Conservation (phyloP, 2,329 filamentous ascomycete species). For the Alternaria infectoria region DNA sequence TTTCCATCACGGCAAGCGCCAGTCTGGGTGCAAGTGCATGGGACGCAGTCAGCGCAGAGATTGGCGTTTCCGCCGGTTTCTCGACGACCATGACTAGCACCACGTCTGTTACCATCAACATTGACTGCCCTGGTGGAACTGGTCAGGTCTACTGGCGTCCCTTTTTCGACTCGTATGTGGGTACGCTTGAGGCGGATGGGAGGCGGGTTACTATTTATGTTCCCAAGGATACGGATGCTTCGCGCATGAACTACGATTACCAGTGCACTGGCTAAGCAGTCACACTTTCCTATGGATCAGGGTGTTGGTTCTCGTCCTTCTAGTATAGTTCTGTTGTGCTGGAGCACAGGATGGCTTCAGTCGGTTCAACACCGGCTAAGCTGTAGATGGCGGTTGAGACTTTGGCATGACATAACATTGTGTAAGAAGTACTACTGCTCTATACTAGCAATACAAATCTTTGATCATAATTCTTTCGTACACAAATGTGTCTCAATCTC, state of each 20-base stretch:
- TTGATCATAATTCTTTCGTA: background rate
- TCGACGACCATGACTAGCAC: background rate
- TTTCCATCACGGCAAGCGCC: background rate
- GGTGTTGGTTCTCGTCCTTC: accelerated
- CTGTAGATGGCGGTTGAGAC: background rate
- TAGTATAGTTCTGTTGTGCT: background rate
- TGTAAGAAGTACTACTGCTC: background rate
- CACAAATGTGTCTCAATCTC: background rate
- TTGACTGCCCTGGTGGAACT: background rate
- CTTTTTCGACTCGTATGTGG: background rate
- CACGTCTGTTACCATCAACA: background rate
- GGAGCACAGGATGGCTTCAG: background rate
- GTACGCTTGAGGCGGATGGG: background rate
- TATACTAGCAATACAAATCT: background rate
- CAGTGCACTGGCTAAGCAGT: background rate
- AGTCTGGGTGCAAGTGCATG: background rate
- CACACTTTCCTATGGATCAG: background rate
- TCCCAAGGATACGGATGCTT: background rate
- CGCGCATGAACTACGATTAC: slow-evolving; percentile 2
- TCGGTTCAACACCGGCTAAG: background rate
- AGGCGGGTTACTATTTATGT: background rate
- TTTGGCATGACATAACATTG: background rate
- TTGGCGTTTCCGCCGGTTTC: background rate
- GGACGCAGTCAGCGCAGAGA: background rate
- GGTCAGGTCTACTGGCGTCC: background rate